These are phyloP conservation scores for Coemansia sp. DNA, from an alignment of 192 early-diverging fungal genomes.

Conservation along the genomic window DNA sequence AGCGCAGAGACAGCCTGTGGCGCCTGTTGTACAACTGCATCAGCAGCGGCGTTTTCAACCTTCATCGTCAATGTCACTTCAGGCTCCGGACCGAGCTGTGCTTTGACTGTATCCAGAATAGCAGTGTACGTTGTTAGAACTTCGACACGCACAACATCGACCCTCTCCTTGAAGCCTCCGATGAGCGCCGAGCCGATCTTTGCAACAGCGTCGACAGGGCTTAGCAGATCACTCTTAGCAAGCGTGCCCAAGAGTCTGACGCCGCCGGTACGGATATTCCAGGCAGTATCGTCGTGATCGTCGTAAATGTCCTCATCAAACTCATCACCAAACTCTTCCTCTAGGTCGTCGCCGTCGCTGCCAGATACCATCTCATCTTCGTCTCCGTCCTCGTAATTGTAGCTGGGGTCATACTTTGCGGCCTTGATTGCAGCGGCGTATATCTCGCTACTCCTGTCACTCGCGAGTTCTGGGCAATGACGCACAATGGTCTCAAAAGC, in stretches of 20 bases:
- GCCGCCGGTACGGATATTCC: slow-evolving; percentile 44
- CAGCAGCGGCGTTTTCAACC: slow-evolving; percentile 18
- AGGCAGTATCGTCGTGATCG: slow-evolving; percentile 48
- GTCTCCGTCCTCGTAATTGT: slow-evolving; percentile 35
- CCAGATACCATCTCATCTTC: slow-evolving; percentile 29
- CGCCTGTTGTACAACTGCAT: slow-evolving; percentile 25
- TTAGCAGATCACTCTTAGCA: slow-evolving; percentile 28
- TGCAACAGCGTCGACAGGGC: slow-evolving; percentile 13
- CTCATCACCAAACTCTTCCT: slow-evolving; percentile 51
- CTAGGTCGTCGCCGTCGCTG: slow-evolving; percentile 32
- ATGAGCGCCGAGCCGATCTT: slow-evolving; percentile 32
- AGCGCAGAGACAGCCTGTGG: slow-evolving; percentile 23
- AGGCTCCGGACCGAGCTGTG: background rate
- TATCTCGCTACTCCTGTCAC: slow-evolving; percentile 23
- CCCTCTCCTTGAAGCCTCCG: slow-evolving; percentile 38
- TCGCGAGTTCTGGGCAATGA: slow-evolving; percentile 19
- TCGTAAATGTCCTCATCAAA: slow-evolving; percentile 48
- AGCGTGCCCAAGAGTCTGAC: slow-evolving; percentile 44
- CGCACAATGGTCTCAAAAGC: slow-evolving; percentile 45
- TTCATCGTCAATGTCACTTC: slow-evolving; percentile 18
- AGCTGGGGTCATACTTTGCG: slow-evolving; percentile 42
- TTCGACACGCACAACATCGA: slow-evolving; percentile 51
- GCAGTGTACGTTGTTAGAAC: slow-evolving; percentile 37
- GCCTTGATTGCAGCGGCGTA: slow-evolving; percentile 26
- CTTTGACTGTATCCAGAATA: slow-evolving; percentile 13